Evolutionary conservation across 2,329 filamentous ascomycete genomes (phyloP).

Genomic region (Fusarium sp.): DNA sequence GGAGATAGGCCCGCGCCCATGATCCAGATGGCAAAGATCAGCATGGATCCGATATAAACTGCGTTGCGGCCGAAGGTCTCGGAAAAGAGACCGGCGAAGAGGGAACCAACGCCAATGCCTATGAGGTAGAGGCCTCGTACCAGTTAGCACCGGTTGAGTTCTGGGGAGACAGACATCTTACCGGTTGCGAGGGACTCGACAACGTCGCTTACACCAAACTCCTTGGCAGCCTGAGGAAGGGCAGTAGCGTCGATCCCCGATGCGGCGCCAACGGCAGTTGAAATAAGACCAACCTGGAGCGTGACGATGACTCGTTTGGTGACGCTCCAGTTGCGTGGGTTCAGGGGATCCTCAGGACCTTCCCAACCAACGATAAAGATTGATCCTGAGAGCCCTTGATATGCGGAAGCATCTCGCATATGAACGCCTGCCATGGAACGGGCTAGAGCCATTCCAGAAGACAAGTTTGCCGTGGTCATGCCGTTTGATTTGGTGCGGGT

Average conservation of each 20-base stretch:
- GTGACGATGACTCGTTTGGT: constrained; percentile 55
- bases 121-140: constrained; percentile 48
- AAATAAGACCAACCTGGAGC: constrained; percentile 54
- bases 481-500: neutral
- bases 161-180: neutral
- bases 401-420: neutral
- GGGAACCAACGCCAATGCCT: constrained; percentile 54
- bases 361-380: neutral
- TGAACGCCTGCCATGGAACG: neutral
- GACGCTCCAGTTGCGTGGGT: constrained; percentile 62
- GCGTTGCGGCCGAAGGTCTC: constrained; percentile 55
- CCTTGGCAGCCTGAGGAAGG: constrained; percentile 58
- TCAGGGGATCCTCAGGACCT: constrained; percentile 52
- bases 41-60: constrained; percentile 55
- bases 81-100: constrained; percentile 55
- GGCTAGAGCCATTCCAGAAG: neutral
- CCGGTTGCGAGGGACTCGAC: constrained; percentile 64
- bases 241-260: constrained; percentile 62
- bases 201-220: constrained; percentile 64
- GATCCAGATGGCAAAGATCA: constrained; percentile 59
- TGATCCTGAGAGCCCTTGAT: neutral
- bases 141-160: neutral
- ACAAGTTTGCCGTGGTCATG: neutral
- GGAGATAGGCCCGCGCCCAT: constrained; percentile 59
- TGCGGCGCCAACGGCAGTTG: constrained; percentile 64